These are phyloP conservation scores for Acanthamoeba royreba DNA, from an alignment of 208 protist species.

Conservation along the genomic window DNA sequence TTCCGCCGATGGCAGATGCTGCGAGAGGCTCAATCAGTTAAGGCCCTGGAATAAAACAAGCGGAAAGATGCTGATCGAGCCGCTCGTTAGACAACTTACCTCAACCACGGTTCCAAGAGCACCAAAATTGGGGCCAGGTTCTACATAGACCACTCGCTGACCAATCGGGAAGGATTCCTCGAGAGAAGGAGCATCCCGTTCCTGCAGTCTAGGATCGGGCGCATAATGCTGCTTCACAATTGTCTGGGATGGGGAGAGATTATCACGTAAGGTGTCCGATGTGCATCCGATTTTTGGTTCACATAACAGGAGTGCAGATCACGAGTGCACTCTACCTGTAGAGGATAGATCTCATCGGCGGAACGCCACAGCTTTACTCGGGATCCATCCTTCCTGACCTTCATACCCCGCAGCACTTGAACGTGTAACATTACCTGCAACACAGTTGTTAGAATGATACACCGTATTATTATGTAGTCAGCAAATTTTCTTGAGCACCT, in stretches of 20 bases:
- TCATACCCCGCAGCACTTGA: neutral
- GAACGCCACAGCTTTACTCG: neutral
- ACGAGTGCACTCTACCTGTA: neutral
- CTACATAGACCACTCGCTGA: neutral
- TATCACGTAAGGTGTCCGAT: neutral
- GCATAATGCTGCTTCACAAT: neutral
- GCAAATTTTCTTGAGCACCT: neutral
- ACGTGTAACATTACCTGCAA: conserved; percentile 36
- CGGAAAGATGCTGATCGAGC: neutral
- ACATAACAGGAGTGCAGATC: neutral
- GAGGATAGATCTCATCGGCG: conserved; percentile 14
- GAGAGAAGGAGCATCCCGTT: neutral
- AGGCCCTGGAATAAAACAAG: neutral
- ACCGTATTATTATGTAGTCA: neutral
- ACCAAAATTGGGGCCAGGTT: neutral
- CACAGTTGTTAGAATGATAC: neutral
- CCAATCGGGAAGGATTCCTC: conserved; percentile 38
- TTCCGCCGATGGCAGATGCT: neutral
- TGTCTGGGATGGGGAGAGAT: neutral
- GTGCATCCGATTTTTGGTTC: neutral
- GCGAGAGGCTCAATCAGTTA: no score
- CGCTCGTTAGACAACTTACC: neutral
- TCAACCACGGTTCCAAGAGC: neutral
- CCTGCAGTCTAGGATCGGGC: conserved; percentile 12
- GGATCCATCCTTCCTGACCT: neutral